Conservation (phyloP, 805 yeast genomes). For the Candida sithepensis region DNA sequence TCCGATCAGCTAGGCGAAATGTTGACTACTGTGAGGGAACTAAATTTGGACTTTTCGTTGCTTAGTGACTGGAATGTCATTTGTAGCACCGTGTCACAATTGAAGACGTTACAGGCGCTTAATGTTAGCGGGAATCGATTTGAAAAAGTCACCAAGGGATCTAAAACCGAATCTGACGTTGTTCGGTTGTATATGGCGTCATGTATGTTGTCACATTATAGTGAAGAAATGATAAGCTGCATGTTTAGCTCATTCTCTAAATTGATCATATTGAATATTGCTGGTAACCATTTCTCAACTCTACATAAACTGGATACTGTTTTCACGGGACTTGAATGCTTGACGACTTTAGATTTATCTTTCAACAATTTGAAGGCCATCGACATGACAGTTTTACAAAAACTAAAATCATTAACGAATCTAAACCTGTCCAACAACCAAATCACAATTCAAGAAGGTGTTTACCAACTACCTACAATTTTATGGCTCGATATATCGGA, state of each 20-base stretch:
- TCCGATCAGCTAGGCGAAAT: constrained; percentile 4
- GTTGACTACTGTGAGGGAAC: constrained; percentile 27
- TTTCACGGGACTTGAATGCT: background rate
- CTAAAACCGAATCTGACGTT: constrained; percentile 6
- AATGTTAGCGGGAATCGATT: constrained; percentile 56
- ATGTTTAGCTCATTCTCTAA: constrained; percentile 12
- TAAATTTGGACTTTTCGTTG: constrained; percentile 64
- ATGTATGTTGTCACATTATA: constrained; percentile 6
- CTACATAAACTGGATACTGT: constrained; percentile 18
- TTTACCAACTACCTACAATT: constrained; percentile 10
- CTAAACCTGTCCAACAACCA: constrained; percentile 38
- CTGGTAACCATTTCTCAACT: constrained; percentile 15
- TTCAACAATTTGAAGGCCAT: constrained; percentile 36
- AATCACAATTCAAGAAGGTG: constrained; percentile 15
- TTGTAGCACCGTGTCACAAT: constrained; percentile 30
- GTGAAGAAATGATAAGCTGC: background rate
- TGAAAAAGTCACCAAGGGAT: background rate
- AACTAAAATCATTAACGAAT: constrained; percentile 12
- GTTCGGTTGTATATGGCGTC: constrained; percentile 20
- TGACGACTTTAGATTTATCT: constrained; percentile 28
- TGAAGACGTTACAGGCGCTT: constrained; percentile 39
- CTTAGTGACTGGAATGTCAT: constrained; percentile 40
- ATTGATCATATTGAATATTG: constrained; percentile 30
- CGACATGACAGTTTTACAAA: constrained; percentile 8
- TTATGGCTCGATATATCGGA: constrained; percentile 45